Evolutionary conservation across 306 rosid species (phyloP).

Genomic region (Trichosanthes truncata): DNA sequence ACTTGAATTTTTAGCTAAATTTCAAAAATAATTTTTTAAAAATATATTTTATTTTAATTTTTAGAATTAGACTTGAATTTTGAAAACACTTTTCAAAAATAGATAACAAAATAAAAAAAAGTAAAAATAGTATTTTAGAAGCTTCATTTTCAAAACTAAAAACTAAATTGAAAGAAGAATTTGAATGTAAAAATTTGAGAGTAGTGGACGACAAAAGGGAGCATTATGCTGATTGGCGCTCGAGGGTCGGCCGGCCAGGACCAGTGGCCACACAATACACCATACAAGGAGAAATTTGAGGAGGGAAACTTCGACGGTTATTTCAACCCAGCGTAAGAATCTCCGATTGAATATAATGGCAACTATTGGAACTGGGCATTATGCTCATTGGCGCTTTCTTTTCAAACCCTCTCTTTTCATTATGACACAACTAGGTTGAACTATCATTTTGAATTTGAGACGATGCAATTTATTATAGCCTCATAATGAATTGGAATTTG

Average conservation of each 20-base stretch:
- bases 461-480: neutral
- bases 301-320: neutral
- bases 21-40: too few species aligned
- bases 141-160: too few species aligned
- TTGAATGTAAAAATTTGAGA: conserved; percentile 3
- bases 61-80: too few species aligned
- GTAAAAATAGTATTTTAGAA: too few species aligned
- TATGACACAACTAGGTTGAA: neutral
- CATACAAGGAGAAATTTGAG: neutral
- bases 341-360: neutral
- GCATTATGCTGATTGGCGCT: conserved; percentile 1
- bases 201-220: neutral
- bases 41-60: too few species aligned
- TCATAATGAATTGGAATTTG: neutral
- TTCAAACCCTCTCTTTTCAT: neutral
- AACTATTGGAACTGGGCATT: neutral
- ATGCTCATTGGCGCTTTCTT: neutral
- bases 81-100: too few species aligned
- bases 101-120: too few species aligned
- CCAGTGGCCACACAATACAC: neutral
- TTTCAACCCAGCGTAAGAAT: neutral
- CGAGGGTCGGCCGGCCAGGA: neutral
- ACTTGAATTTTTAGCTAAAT: too few species aligned
- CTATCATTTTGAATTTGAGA: neutral
- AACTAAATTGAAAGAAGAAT: conserved; percentile 12